Evolutionary conservation across 208 protist genomes (phyloP).

Genomic region (Wallacemonas sp.): DNA sequence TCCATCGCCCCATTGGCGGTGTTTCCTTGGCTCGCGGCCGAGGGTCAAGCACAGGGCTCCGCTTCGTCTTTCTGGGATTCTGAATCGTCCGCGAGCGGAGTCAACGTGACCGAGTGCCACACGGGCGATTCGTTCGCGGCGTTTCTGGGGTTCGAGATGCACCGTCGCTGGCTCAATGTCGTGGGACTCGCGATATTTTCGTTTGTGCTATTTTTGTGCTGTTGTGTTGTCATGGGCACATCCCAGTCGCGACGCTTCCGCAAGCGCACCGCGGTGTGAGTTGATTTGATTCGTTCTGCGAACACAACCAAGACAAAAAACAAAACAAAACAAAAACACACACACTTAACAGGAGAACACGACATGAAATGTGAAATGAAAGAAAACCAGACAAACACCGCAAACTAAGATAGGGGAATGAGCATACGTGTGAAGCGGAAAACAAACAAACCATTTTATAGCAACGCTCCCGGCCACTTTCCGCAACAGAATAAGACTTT

Average conservation of each 20-base stretch:
- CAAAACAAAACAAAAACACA: too few relatives aligned
- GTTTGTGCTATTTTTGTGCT: constrained; percentile 32
- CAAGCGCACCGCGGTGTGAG: neutral
- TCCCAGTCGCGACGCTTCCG: constrained; percentile 22
- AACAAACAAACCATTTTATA: too few relatives aligned
- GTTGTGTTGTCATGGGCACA: constrained; percentile 45
- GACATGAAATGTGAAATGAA: too few relatives aligned
- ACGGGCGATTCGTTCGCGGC: constrained; percentile 52
- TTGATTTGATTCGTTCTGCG: neutral
- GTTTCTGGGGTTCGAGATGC: constrained; percentile 49
- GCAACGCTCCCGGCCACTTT: too few relatives aligned
- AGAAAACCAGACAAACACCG: too few relatives aligned
- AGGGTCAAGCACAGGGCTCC: too few relatives aligned
- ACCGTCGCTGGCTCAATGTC: constrained; percentile 49
- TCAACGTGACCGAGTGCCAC: constrained; percentile 30
- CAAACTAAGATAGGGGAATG: too few relatives aligned
- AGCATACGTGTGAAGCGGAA: too few relatives aligned
- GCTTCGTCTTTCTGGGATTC: neutral
- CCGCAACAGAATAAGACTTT: too few relatives aligned
- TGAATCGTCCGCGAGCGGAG: neutral
- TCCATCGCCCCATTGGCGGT: too few relatives aligned
- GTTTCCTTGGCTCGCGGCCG: too few relatives aligned
- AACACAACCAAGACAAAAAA: constrained; percentile 14
- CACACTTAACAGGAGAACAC: too few relatives aligned
- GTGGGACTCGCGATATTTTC: constrained; percentile 38